Base-by-base conservation (phyloP, 2,329 filamentous ascomycete genomes). In the Ilyonectria robusta region DNA sequence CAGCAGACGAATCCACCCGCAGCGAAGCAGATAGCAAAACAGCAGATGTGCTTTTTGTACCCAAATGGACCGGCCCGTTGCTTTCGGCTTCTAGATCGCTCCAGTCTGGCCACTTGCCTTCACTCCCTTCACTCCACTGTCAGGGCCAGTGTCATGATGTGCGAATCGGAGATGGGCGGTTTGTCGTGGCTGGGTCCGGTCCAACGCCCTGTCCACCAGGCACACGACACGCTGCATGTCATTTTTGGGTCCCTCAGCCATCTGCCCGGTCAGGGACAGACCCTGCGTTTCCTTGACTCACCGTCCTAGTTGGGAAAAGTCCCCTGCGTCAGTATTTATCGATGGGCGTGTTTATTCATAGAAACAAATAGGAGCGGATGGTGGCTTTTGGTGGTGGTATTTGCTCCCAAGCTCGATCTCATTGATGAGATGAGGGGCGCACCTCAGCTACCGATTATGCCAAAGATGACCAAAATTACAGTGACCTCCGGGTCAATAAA, bases 171-270 rank as follows among this genome's bases (percentile, higher is more conserved):
- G 44, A 40, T 47, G 31, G 56, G 46, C 37, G n/a, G 69, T 73
- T 72, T 75, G 72, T 72, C 69, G 67, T 69, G 60, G 46, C 51
- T 63, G 62, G 55, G 61, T 66, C 62, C 26, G 47, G 54, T 17
- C 46, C 31, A 54, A 31, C 40, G 56, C 37, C 40, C 47, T 59
- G 65, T 62, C 54, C 10, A 58, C 68, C 37, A 66, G 37, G 67
- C 70, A 72, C 69, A 67, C 66, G 69, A 73, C 65, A 64, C 29
- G 42, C 69, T 55, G 51, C 56, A 59, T 56, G 59, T 61, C 59
- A 56, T 54, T 58, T 42, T 29, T 44, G 37, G 50, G 48, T 35
- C 31, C 51, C 23, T 55, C 33, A 15, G 19, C 33, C 51, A n/a
- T 6, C 35, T 42, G 35, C 11, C 17, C 10, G 37, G 11, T 37